Evolutionary conservation across 192 early-diverging fungal species (phyloP).

Genomic region (Rhizophagus sp.): DNA sequence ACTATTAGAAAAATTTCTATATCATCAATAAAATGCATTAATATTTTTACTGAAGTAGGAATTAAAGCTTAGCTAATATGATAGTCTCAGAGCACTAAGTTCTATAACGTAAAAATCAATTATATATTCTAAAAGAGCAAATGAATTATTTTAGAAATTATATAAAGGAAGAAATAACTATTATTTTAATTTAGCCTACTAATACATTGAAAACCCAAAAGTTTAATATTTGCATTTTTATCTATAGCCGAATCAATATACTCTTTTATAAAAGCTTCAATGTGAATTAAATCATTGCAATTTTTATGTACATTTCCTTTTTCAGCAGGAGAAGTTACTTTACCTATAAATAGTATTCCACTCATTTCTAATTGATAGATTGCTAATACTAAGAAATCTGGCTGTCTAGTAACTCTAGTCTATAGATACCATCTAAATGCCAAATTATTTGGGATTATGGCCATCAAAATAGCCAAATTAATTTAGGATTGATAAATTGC

Average conservation of each 20-base stretch:
- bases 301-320: conserved; percentile 18
- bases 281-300: conserved; percentile 20
- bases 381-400: conserved; percentile 13
- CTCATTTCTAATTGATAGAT: conserved; percentile 10
- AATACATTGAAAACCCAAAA: conserved; percentile 12
- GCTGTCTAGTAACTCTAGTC: too few species aligned
- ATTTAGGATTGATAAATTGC: too few species aligned
- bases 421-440: too few species aligned
- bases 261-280: conserved; percentile 21
- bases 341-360: conserved; percentile 6
- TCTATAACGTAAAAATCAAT: conserved; percentile 18
- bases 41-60: conserved; percentile 12
- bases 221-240: conserved; percentile 18
- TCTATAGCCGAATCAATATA: conserved; percentile 16
- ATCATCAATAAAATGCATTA: conserved; percentile 14
- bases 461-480: too few species aligned
- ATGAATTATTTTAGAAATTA: conserved; percentile 1
- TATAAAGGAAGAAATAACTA: neutral
- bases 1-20: conserved; percentile 5
- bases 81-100: conserved; percentile 1
- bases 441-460: too few species aligned
- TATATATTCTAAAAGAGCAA: conserved; percentile 11
- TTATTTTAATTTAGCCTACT: conserved; percentile 6
- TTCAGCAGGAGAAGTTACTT: conserved; percentile 9
- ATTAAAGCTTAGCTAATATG: conserved; percentile 7